phyloP scores from a whole-genome alignment of 2,329 filamentous ascomycete genomes.

The Daldinia sp. region DNA sequence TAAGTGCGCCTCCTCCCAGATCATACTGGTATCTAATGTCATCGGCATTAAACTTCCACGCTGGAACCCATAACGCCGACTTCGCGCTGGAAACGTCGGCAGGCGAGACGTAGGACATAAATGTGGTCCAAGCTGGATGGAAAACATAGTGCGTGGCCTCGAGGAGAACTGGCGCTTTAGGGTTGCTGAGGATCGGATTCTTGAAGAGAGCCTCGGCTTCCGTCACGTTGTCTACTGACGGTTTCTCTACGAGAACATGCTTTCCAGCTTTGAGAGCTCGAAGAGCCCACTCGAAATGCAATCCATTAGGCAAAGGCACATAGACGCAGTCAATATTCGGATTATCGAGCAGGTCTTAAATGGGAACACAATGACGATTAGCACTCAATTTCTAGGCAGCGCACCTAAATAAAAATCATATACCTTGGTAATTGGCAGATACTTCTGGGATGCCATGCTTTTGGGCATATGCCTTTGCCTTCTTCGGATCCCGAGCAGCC shows the following conservation, averaged over 20 bases:
- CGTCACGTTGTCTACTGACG: constrained; percentile 58
- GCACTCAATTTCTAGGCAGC: neutral
- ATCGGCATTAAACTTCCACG: constrained; percentile 50
- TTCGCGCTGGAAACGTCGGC: constrained; percentile 54
- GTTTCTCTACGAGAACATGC: constrained; percentile 69
- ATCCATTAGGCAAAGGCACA: constrained; percentile 60
- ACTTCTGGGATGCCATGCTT: constrained; percentile 65
- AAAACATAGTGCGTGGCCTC: constrained; percentile 67
- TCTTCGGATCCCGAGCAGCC: constrained; percentile 62
- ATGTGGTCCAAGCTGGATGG: constrained; percentile 61
- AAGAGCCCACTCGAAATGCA: constrained; percentile 62
- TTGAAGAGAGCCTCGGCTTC: constrained; percentile 62
- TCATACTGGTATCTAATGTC: constrained; percentile 60
- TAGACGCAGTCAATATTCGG: constrained; percentile 62
- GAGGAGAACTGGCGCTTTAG: constrained; percentile 60
- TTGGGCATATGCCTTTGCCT: constrained; percentile 63
- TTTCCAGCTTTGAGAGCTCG: constrained; percentile 63
- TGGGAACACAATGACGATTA: neutral
- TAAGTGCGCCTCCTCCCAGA: constrained; percentile 57
- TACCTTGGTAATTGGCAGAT: constrained; percentile 63
- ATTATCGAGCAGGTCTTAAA: constrained; percentile 55
- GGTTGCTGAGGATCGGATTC: constrained; percentile 51
- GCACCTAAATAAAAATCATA: neutral
- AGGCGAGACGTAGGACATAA: constrained; percentile 56
- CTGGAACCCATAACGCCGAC: constrained; percentile 50